Evolutionary conservation across 2,329 filamentous ascomycete genomes (phyloP), one percentile per base, ranked within the genome.

Genomic region (Coleophoma crateriformis): DNA sequence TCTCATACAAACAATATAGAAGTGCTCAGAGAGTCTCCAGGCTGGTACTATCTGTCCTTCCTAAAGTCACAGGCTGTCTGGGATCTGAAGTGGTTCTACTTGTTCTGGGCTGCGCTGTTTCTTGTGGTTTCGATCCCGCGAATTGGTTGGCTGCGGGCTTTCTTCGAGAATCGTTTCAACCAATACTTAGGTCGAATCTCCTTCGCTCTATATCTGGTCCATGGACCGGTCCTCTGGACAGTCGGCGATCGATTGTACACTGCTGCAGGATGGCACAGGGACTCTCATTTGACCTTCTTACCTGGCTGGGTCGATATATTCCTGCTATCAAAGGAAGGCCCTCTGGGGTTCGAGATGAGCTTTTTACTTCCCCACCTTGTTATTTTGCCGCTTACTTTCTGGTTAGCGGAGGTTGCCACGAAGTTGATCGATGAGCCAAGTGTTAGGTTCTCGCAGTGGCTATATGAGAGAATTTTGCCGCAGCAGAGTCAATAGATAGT

Each of bases 41-140:
- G 83, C 2, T 65, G 62, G 63, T 50, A 56, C 33, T 50, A 48
- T 33, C 47, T 55, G 17, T 53, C 81, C 0, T 74, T 72, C 51
- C 68, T 87, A 50, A 85, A 84, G 52, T 81, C 83, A 0, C 81
- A 85, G 59, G 82, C 82, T 1, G 78, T 83, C 11, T 84, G 73
- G 56, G 80, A 85, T 61, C 76, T 74, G 60, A 86, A 85, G 64
- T 86, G 81, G 81, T 85, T 85, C 65, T 86, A 75, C 61, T 72
- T 86, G 3, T 83, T 83, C 61, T 79, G 75, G 69, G 82, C 81
- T 1, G 73, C 82, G 1, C 68, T 71, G 20, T 71, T 83, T 47
- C 61, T 84, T 0, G 74, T 88, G 0, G 68, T 76, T 1, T 71
- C 75, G 0, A 68, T 80, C 3, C 77, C 78, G 7, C 77, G 77